These are phyloP conservation scores for Dendrobium officinale DNA, from an alignment of 106 monocot species.

Conservation along the genomic window DNA sequence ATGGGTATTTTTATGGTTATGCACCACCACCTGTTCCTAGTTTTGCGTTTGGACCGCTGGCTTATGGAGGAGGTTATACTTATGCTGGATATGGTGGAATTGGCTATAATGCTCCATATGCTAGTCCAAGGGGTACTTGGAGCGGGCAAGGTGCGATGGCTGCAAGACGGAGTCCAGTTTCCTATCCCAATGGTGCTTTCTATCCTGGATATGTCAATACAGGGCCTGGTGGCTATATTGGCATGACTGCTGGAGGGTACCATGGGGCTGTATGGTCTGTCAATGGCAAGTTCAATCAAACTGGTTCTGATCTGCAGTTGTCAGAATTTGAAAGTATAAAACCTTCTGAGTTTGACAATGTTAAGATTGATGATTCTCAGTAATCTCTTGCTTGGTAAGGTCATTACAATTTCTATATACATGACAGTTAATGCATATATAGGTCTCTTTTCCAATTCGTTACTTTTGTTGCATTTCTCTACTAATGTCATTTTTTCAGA, in stretches of 20 bases:
- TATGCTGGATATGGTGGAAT: constrained; percentile 29
- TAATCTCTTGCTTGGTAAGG: constrained; percentile 21
- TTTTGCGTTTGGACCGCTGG: constrained; percentile 19
- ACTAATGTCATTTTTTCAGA: neutral
- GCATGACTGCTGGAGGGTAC: constrained; percentile 17
- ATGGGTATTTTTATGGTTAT: constrained; percentile 25
- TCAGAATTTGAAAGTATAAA: constrained; percentile 7
- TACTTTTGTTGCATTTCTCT: neutral
- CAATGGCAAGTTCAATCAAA: constrained; percentile 13
- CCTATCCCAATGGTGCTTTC: neutral
- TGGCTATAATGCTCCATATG: constrained; percentile 23
- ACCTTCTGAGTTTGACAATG: neutral
- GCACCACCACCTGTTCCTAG: constrained; percentile 13
- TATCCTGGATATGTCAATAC: constrained; percentile 11
- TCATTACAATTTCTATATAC: constrained; percentile 4
- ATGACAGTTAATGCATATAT: neutral
- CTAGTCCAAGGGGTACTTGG: constrained; percentile 17
- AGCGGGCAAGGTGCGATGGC: constrained; percentile 17
- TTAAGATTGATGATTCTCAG: constrained; percentile 22
- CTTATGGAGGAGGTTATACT: constrained; percentile 26
- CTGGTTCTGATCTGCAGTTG: constrained; percentile 13
- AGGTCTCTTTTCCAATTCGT: neutral
- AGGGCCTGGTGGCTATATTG: constrained; percentile 10
- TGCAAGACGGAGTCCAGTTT: constrained; percentile 16
- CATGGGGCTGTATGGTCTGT: neutral